Percentiles rank a stretch among this genome's conserved stretches.
Evolutionary conservation across 2,329 filamentous ascomycete species (phyloP).

Genomic region (Torrubiella hemipterigena): DNA sequence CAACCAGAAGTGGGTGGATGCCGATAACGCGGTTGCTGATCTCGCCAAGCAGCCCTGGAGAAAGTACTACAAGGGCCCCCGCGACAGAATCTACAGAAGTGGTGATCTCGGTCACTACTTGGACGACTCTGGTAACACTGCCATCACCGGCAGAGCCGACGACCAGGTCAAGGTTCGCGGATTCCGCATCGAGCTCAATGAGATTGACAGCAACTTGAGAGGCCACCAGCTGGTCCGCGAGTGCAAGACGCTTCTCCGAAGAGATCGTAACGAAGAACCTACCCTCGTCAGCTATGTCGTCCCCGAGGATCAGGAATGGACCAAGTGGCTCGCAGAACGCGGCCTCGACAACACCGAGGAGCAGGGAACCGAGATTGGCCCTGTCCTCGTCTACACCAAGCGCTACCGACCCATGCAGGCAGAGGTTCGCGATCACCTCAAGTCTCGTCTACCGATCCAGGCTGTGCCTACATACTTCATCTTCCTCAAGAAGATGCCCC

Average conservation of each 20-base stretch:
- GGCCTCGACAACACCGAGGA: conserved; percentile 43
- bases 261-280: conserved; percentile 43
- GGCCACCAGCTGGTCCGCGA: conserved; percentile 67
- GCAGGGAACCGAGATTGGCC: conserved; percentile 33
- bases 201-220: conserved; percentile 78
- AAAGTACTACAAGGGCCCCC: conserved; percentile 64
- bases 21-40: conserved; percentile 42
- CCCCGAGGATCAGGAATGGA: conserved; percentile 63
- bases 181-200: conserved; percentile 87
- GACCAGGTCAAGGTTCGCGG: conserved; percentile 92
- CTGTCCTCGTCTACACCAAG: conserved; percentile 29
- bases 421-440: conserved; percentile 52
- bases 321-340: conserved; percentile 48
- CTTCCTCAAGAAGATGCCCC: conserved; percentile 38
- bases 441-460: conserved; percentile 37
- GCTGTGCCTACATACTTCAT: conserved; percentile 22
- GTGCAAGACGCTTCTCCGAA: conserved; percentile 65
- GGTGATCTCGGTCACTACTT: conserved; percentile 76
- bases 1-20: conserved; percentile 53
- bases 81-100: conserved; percentile 77
- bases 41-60: conserved; percentile 57
- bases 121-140: conserved; percentile 54
- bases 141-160: conserved; percentile 70
- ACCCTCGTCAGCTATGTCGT: conserved; percentile 85
- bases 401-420: conserved; percentile 33